phyloP scores from a whole-genome alignment of 2,329 filamentous ascomycete species.

The Onygena corvina region DNA sequence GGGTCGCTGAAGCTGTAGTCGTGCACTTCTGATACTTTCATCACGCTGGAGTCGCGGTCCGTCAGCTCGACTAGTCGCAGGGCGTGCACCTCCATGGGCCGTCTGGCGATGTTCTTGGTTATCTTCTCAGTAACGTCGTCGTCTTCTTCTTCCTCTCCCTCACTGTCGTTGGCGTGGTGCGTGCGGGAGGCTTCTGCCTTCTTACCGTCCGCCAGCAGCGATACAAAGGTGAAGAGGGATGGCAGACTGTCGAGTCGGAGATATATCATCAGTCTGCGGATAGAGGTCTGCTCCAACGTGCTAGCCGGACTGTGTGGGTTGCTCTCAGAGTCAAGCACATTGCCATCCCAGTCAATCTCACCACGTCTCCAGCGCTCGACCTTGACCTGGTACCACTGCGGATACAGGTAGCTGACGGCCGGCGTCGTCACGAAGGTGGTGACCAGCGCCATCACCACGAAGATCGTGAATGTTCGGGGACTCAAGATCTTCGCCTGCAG shows the following conservation, averaged over 20 bases:
- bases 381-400: slow-evolving; percentile 63
- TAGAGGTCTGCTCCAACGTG: slow-evolving; percentile 35
- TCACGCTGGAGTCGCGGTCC: slow-evolving; percentile 86
- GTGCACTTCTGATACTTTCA: slow-evolving; percentile 76
- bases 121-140: slow-evolving; percentile 6
- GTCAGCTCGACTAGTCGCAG: slow-evolving; percentile 78
- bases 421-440: slow-evolving; percentile 79
- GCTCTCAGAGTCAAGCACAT: slow-evolving; percentile 31
- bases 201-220: slow-evolving; percentile 48
- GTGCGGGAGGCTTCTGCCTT: slow-evolving; percentile 23
- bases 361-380: slow-evolving; percentile 64
- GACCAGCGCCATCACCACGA: slow-evolving; percentile 83
- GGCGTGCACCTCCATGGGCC: slow-evolving; percentile 61
- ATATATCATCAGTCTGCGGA: slow-evolving; percentile 63
- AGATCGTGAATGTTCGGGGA: slow-evolving; percentile 75
- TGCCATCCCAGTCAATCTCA: slow-evolving; percentile 81
- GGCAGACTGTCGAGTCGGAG: slow-evolving; percentile 76
- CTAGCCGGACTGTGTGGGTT: slow-evolving; percentile 37
- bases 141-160: slow-evolving; percentile 15
- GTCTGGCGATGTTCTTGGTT: slow-evolving; percentile 16
- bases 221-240: slow-evolving; percentile 68
- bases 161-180: slow-evolving; percentile 26
- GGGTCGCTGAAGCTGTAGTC: slow-evolving; percentile 64
- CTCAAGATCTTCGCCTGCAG: slow-evolving; percentile 72
- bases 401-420: slow-evolving; percentile 60